Percentiles rank a stretch among this genome's conserved stretches.
Evolutionary conservation across 768 basidiomycete genomes (phyloP).

Genomic region (Flagelloscypha sp.): DNA sequence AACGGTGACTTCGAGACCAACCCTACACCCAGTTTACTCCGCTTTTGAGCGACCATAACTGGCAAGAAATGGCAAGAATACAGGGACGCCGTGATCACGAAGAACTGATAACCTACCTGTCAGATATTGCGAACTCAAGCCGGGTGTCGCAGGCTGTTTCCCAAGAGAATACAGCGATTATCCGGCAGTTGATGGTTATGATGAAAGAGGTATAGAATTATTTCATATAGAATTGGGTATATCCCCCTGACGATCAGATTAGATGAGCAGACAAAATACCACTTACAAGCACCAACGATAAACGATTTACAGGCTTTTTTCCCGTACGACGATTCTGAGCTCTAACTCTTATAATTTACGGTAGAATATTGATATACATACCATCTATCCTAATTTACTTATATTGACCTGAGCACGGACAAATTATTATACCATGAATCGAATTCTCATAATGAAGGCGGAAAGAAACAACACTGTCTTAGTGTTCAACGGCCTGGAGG

Average conservation of each 20-base stretch:
- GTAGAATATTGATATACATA: too few relatives aligned
- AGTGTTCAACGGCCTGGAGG: too few relatives aligned
- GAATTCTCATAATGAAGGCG: too few relatives aligned
- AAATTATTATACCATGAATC: too few relatives aligned
- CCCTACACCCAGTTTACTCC: constrained; percentile 32
- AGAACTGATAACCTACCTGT: constrained; percentile 34
- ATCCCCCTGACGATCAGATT: constrained; percentile 1
- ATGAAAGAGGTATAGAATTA: constrained; percentile 37
- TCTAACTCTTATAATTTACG: too few relatives aligned
- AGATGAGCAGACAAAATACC: constrained; percentile 26
- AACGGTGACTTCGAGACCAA: not conserved
- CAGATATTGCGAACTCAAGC: constrained; percentile 35
- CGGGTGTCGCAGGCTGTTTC: constrained; percentile 24
- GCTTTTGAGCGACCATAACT: constrained; percentile 35
- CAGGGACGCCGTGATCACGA: constrained; percentile 33
- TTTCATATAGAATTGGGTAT: not conserved
- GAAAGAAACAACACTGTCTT: too few relatives aligned
- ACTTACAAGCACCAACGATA: constrained; percentile 33
- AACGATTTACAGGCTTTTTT: constrained; percentile 19
- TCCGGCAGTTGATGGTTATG: constrained; percentile 36
- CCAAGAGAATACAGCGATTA: constrained; percentile 24
- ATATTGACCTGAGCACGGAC: too few relatives aligned
- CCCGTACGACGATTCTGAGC: too few relatives aligned
- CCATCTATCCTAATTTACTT: too few relatives aligned
- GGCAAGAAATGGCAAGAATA: constrained; percentile 36